Evolutionary conservation across 257 asterid species (phyloP).

Genomic region (Lantana camara): DNA sequence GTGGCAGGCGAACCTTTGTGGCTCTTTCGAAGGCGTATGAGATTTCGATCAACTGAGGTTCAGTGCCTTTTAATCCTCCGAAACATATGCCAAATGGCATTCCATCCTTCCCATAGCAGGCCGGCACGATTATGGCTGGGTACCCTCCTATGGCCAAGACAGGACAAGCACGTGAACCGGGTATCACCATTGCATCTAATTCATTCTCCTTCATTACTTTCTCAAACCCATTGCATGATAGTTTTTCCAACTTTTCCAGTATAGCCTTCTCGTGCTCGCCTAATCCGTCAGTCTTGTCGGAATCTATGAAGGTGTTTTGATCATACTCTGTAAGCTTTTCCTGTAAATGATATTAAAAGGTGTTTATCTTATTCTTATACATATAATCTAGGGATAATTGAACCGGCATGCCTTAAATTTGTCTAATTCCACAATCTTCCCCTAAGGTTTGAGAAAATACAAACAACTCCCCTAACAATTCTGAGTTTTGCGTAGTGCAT

Average conservation of each 20-base stretch:
- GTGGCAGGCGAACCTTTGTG: conserved; percentile 47
- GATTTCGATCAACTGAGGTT: conserved; percentile 57
- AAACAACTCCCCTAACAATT: too few relatives aligned
- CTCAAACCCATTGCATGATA: conserved; percentile 53
- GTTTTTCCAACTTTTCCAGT: conserved; percentile 35
- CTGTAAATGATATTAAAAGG: too few relatives aligned
- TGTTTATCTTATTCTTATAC: too few relatives aligned
- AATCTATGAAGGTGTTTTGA: conserved; percentile 49
- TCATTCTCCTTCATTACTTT: conserved; percentile 51
- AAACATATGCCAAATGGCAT: too few relatives aligned
- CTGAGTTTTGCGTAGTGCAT: too few relatives aligned
- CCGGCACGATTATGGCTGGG: conserved; percentile 67
- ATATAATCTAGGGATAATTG: too few relatives aligned
- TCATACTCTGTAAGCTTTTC: conserved; percentile 46
- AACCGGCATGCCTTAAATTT: too few relatives aligned
- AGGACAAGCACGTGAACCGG: conserved; percentile 43
- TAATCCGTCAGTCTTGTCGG: conserved; percentile 53
- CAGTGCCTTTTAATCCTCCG: conserved; percentile 67
- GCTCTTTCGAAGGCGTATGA: conserved; percentile 66
- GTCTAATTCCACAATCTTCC: too few relatives aligned
- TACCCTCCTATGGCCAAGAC: conserved; percentile 66
- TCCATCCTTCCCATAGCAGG: conserved; percentile 57
- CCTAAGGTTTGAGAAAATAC: too few relatives aligned
- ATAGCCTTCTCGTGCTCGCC: conserved; percentile 49
- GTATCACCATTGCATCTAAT: conserved; percentile 56